Percentiles rank a stretch among this genome's conserved stretches.
These are phyloP conservation scores for Claviceps purpurea DNA, from an alignment of 2,329 filamentous ascomycete species.

Conservation along the genomic window DNA sequence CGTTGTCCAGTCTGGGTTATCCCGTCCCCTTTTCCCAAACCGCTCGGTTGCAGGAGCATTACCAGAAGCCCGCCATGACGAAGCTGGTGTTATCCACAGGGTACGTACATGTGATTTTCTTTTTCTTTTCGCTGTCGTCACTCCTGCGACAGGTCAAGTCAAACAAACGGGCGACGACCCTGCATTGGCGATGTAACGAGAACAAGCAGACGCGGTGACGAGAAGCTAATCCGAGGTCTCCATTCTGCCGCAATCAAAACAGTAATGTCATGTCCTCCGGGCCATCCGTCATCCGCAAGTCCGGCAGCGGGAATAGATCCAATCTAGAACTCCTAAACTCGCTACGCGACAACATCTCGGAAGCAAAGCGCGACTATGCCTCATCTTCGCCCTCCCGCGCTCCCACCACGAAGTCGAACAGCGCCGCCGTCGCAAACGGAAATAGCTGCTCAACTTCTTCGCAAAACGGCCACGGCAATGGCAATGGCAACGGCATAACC, in stretches of 20 bases:
- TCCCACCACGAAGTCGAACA: slow-evolving; percentile 12
- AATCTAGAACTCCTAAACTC: slow-evolving; percentile 89
- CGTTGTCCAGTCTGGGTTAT: not conserved
- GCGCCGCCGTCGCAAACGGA: slow-evolving; percentile 17
- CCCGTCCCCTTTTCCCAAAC: not conserved
- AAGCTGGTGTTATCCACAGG: slow-evolving; percentile 77
- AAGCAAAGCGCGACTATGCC: slow-evolving; percentile 52
- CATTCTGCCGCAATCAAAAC: not conserved
- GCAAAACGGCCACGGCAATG: slow-evolving; percentile 12
- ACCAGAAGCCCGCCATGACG: slow-evolving; percentile 37
- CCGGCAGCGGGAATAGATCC: slow-evolving; percentile 58
- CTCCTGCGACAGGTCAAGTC: not conserved
- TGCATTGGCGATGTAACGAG: not conserved
- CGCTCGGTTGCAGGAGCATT: not conserved
- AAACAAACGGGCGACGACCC: not conserved
- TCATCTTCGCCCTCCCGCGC: slow-evolving; percentile 10
- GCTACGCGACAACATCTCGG: slow-evolving; percentile 68
- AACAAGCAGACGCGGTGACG: no score
- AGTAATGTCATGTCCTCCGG: slow-evolving; percentile 77
- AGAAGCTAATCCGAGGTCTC: not conserved
- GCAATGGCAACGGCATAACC: slow-evolving; percentile 12
- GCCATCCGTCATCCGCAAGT: slow-evolving; percentile 70
- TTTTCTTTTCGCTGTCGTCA: not conserved
- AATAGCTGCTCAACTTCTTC: not conserved
- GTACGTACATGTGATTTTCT: slow-evolving; percentile 36